These are phyloP conservation scores for Neopestalotiopsis clavispora DNA, from an alignment of 2,329 filamentous ascomycete genomes.

Conservation along the genomic window DNA sequence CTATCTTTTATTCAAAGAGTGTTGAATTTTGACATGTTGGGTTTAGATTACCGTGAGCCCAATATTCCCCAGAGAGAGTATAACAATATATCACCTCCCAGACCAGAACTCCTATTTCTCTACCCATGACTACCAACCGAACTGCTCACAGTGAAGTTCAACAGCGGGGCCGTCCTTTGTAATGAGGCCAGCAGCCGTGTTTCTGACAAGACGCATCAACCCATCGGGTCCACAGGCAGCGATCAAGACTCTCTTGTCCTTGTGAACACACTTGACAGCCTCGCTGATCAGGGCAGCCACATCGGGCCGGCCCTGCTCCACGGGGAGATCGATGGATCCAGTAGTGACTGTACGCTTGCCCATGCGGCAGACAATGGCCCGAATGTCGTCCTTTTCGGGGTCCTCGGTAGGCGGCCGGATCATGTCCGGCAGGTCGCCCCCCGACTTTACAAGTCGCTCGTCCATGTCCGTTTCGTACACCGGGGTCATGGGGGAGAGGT, in stretches of 20 bases:
- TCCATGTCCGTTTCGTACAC: slow-evolving; percentile 15
- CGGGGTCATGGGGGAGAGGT: slow-evolving; percentile 7
- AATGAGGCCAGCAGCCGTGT: slow-evolving; percentile 49
- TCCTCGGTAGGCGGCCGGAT: slow-evolving; percentile 23
- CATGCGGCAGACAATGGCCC: slow-evolving; percentile 10
- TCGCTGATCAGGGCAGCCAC: slow-evolving; percentile 42
- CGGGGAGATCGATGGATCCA: slow-evolving; percentile 29
- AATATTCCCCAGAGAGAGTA: neutral
- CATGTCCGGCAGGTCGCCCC: slow-evolving; percentile 21
- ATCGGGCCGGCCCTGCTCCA: slow-evolving; percentile 47
- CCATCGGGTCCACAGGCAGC: slow-evolving; percentile 53
- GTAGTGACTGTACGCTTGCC: slow-evolving; percentile 21
- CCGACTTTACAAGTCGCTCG: slow-evolving; percentile 9
- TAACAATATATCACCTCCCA: neutral
- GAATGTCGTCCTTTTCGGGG: slow-evolving; percentile 27
- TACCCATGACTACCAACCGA: slow-evolving; percentile 44
- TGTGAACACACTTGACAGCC: slow-evolving; percentile 38
- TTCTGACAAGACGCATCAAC: slow-evolving; percentile 49
- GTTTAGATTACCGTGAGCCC: neutral
- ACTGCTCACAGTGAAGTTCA: slow-evolving; percentile 57
- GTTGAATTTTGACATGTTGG: neutral
- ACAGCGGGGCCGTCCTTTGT: slow-evolving; percentile 49
- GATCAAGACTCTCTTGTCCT: slow-evolving; percentile 46
- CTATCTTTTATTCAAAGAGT: neutral
- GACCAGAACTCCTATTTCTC: neutral